Base-by-base conservation (phyloP, 441 rosid genomes). In the Adansonia rubrostipa region DNA sequence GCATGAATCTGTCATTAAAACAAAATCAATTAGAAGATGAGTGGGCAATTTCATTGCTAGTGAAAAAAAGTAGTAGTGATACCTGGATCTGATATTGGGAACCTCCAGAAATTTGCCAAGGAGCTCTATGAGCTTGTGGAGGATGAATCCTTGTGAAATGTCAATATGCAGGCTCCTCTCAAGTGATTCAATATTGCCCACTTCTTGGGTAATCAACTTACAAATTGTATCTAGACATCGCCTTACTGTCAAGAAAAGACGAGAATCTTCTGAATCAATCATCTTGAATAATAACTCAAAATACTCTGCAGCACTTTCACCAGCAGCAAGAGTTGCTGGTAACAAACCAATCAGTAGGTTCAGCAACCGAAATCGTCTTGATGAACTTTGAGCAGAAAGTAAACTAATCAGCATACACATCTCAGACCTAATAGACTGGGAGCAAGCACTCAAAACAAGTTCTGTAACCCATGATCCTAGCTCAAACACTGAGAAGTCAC, bases 391-490 rank as follows among this genome's bases (percentile, higher is more conserved):
- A 65, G 92, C 90, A 83, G 93, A 91, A 75, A 97, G 97, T 85
- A 97, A 85, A 83, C 91, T 92, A 80, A 97, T 91, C 83, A 97
- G 85, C 89, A 89, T 91, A 95, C 99, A 94, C 99, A 97, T 97
- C 91, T 96, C 99, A 50, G 99, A 94, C 80, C 99, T 90, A 70
- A 97, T 96, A 79, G 99, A 94, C 82, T 94, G 99, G 62, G 99
- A 97, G 84, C 99, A 97, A 80, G 99, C 98, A 90, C 99, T 94
- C 80, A 97, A 87, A 85, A 92, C 89, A 84, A 97, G 98, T 85
- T 96, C 99, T 73, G 97, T 89, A 78, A 97, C 99, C 99, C 99
- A 97, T 58, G 98, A 94, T 0, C 99, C 99, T 68, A 96, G 89
- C 92, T 94, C 99, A 82, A 97, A 96, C 42, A 91, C 86, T 80